Conservation (phyloP, 495 filamentous ascomycete genomes). For the Neurospora pannonica region DNA sequence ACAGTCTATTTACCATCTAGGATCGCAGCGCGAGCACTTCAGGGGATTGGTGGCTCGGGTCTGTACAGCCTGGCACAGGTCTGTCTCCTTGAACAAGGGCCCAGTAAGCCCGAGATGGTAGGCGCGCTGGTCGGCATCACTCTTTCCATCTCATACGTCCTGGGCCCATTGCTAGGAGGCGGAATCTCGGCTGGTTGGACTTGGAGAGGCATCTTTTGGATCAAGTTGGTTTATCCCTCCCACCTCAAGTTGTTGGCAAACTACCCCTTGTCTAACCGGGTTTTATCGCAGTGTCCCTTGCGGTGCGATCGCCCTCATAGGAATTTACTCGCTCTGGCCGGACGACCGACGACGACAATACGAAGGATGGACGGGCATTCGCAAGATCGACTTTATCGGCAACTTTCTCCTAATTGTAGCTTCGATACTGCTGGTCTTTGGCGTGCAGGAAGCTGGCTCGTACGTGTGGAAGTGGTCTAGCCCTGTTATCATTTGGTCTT, state of each 20-base stretch:
- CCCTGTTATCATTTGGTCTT: conserved; percentile 31
- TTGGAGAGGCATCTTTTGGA: conserved; percentile 67
- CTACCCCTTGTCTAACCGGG: neutral
- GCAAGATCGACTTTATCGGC: conserved; percentile 49
- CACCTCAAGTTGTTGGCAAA: rapidly evolving
- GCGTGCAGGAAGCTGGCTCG: conserved; percentile 48
- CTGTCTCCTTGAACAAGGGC: conserved; percentile 45
- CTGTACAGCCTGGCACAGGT: conserved; percentile 48
- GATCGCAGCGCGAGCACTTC: conserved; percentile 49
- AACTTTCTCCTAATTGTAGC: conserved; percentile 42
- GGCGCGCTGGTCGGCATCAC: conserved; percentile 36
- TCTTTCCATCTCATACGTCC: conserved; percentile 34
- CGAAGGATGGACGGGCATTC: conserved; percentile 17
- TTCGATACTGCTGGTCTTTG: conserved; percentile 47
- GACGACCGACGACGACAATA: conserved; percentile 16
- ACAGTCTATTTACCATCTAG: conserved; percentile 19
- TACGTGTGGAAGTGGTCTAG: conserved; percentile 36
- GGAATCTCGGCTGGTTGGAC: conserved; percentile 50
- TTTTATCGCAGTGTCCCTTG: conserved; percentile 42
- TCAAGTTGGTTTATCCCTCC: conserved; percentile 41
- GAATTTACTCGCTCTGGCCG: conserved; percentile 47
- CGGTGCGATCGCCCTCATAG: conserved; percentile 42
- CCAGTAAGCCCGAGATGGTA: conserved; percentile 35
- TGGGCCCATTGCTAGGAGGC: conserved; percentile 63
- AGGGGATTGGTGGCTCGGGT: conserved; percentile 53